Percentiles rank a stretch among this genome's conserved stretches.
Conservation (phyloP, 2,329 filamentous ascomycete genomes). For the Sporothrix mexicana region DNA sequence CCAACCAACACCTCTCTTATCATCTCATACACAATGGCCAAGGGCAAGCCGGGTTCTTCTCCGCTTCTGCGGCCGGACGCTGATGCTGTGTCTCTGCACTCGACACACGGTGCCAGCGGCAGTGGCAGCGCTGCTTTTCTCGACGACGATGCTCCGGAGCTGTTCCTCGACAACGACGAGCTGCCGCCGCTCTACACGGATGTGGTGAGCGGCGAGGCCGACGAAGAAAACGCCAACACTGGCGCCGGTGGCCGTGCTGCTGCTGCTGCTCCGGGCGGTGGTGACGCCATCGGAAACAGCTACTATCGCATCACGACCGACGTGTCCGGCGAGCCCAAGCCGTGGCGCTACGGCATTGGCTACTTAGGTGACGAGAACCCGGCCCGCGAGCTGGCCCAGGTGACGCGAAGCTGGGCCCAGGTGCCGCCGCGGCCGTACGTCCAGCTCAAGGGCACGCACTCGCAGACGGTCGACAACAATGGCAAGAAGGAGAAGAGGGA, state of each 20-base stretch:
- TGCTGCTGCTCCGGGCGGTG: background rate
- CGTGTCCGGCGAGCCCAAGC: background rate
- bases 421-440: conserved; percentile 61
- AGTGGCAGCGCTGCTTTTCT: conserved; percentile 14
- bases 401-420: conserved; percentile 46
- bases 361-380: background rate
- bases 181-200: conserved; percentile 56
- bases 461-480: conserved; percentile 51
- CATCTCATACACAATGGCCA: conserved; percentile 19
- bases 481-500: conserved; percentile 54
- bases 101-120: conserved; percentile 34
- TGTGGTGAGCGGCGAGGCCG: conserved; percentile 39
- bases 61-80: conserved; percentile 35
- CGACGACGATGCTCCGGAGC: conserved; percentile 45
- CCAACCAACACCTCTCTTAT: background rate
- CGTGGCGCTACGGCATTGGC: conserved; percentile 28
- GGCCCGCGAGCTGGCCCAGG: conserved; percentile 23
- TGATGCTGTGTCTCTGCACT: conserved; percentile 44
- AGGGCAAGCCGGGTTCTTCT: conserved; percentile 30
- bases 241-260: conserved; percentile 45
- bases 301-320: background rate
- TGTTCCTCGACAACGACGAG: conserved; percentile 48
- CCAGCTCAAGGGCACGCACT: conserved; percentile 60
- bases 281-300: background rate
- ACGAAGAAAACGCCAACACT: conserved; percentile 29